phyloP scores from a whole-genome alignment of 768 basidiomycete genomes.

The Leccinum longicurvipes region DNA sequence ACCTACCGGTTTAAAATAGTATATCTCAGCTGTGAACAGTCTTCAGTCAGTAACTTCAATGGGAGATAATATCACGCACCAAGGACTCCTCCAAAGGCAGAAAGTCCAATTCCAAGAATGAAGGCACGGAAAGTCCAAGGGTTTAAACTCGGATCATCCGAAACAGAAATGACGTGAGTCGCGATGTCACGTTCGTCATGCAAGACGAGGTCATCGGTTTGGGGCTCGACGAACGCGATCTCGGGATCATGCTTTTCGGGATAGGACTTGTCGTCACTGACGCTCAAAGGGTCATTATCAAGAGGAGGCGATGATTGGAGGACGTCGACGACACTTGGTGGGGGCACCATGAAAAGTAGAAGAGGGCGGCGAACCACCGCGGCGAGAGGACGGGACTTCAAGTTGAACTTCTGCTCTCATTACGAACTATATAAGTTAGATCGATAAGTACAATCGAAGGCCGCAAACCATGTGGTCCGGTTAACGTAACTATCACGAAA shows the following conservation, averaged over 20 bases:
- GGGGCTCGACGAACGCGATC: slow-evolving; percentile 8
- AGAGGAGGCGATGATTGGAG: neutral
- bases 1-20: slow-evolving; percentile 56
- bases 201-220: slow-evolving; percentile 25
- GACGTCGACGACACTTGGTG: neutral
- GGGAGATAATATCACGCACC: slow-evolving; percentile 29
- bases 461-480: neutral
- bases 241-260: slow-evolving; percentile 37
- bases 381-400: neutral
- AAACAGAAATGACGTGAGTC: slow-evolving; percentile 44
- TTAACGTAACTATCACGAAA: neutral
- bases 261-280: slow-evolving; percentile 20
- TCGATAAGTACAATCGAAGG: no score
- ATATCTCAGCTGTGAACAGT: slow-evolving; percentile 46
- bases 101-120: slow-evolving; percentile 52
- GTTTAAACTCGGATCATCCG: slow-evolving; percentile 27
- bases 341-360: slow-evolving; percentile 7
- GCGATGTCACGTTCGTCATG: slow-evolving; percentile 45
- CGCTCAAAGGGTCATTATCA: slow-evolving; percentile 2
- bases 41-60: slow-evolving; percentile 2
- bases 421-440: slow-evolving; percentile 1
- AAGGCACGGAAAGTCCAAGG: slow-evolving; percentile 45
- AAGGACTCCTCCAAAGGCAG: slow-evolving; percentile 52
- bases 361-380: neutral
- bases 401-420: neutral